Conservation (phyloP, 208 protist genomes). For the Trypanosoma mega region DNA sequence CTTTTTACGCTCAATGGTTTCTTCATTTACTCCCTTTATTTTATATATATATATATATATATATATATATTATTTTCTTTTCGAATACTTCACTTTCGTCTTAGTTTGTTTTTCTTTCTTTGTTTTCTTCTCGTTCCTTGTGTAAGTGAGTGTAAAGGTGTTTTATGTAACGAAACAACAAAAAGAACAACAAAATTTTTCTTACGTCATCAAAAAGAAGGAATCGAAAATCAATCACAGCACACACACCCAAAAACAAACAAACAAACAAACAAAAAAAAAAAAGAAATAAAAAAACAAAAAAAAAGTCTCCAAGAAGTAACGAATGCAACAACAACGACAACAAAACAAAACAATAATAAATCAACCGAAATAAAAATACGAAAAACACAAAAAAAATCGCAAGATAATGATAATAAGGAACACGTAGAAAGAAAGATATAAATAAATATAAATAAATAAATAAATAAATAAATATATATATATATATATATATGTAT, state of each 20-base stretch:
- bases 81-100: background rate
- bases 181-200: conserved; percentile 15
- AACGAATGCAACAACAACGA: conserved; percentile 3
- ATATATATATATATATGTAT: too few species aligned
- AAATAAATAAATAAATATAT: too few species aligned
- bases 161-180: conserved; percentile 3
- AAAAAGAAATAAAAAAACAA: conserved; percentile 8
- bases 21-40: background rate
- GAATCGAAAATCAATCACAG: too few species aligned
- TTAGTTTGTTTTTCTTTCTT: background rate
- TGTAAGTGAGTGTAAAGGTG: background rate
- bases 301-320: conserved; percentile 7
- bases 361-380: conserved; percentile 3
- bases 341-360: conserved; percentile 1
- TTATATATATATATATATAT: too few species aligned
- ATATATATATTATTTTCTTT: too few species aligned
- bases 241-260: conserved; percentile 7
- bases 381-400: conserved; percentile 9
- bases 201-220: too few species aligned
- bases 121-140: background rate
- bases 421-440: background rate
- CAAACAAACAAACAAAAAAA: conserved; percentile 18
- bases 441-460: too few species aligned
- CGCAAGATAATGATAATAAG: conserved; percentile 2
- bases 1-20: too few species aligned